Base-by-base conservation (phyloP, 2,329 filamentous ascomycete genomes). In the Leptographium lundbergii region DNA sequence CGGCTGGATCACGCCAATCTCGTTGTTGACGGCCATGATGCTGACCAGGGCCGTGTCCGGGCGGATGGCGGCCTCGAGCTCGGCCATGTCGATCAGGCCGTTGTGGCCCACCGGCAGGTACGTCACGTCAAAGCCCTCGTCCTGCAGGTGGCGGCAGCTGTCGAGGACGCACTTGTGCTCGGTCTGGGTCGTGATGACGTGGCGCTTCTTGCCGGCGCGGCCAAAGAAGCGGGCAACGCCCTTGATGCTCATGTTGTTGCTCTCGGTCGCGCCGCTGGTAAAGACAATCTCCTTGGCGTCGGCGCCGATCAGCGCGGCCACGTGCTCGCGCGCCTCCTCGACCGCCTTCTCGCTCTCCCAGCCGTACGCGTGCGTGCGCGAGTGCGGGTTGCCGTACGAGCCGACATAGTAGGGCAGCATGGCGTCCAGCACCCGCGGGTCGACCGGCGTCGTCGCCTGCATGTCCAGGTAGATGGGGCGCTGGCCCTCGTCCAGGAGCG, bases 181-280 rank as follows among this genome's bases (percentile, higher is more conserved):
- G 0, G 94, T 99, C 76, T 97, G 94, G 47, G 85, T 90, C 27
- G 94, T 99, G 72, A 99, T 91, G 69, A 99, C 92, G 73, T 99
- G 94, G 76, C 88, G 96, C 84, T 97, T 97, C 83, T 96, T 96
- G 67, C 91, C 91, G 2, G 84, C 85, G 60, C 89, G 84, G 65
- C 90, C 91, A 71, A 96, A 96, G 75, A 99, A 99, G 63, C 92
- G 82, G 24, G 94, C 91, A 10, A 99, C 92, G 63, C 94, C 94
- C 76, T 99, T 99, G 76, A 99, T 90, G 73, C 91, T 96, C 94
- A 99, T 99, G 69, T 99, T 99, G 75, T 99, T 99, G 70, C 91
- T 96, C 77, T 99, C 94, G 0, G 94, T 99, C 19, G 94, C 94
- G 59, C 94, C 94, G 67, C 91, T 96, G 7, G 94, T 99, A 75